Conservation (phyloP, 352 stramenopile genomes). For the Pythium oligandrum region DNA sequence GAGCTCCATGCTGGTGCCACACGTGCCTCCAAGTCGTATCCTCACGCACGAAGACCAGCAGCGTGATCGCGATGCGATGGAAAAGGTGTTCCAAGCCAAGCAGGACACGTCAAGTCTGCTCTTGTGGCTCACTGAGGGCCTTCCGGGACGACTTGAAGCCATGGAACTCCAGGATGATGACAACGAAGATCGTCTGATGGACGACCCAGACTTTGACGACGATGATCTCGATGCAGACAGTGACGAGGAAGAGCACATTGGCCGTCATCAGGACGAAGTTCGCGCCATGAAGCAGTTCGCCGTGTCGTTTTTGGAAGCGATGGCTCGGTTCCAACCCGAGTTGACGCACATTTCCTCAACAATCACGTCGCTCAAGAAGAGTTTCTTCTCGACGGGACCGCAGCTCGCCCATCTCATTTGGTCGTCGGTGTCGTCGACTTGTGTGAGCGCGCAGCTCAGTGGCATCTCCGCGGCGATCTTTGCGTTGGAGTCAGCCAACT, state of each 20-base stretch:
- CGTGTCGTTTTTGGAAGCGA: constrained; percentile 54
- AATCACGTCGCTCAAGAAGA: constrained; percentile 59
- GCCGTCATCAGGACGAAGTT: constrained; percentile 29
- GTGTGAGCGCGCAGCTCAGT: constrained; percentile 58
- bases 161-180: constrained; percentile 29
- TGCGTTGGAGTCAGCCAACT: constrained; percentile 19
- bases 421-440: constrained; percentile 61
- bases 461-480: constrained; percentile 68
- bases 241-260: constrained; percentile 12
- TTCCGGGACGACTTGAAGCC: constrained; percentile 37
- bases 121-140: constrained; percentile 47
- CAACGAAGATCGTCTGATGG: constrained; percentile 27
- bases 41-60: constrained; percentile 56
- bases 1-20: constrained; percentile 88
- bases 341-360: constrained; percentile 44
- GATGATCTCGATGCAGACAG: constrained; percentile 8
- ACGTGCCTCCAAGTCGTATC: constrained; percentile 51
- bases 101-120: constrained; percentile 65
- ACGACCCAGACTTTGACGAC: constrained; percentile 21
- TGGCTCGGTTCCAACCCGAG: constrained; percentile 65
- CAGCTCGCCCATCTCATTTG: constrained; percentile 76
- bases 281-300: constrained; percentile 78
- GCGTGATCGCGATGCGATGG: constrained; percentile 55
- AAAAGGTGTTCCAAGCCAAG: constrained; percentile 68
- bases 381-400: constrained; percentile 62